Conservation (phyloP, 164 flowering plant species). For the Hamamelis virginiana region DNA sequence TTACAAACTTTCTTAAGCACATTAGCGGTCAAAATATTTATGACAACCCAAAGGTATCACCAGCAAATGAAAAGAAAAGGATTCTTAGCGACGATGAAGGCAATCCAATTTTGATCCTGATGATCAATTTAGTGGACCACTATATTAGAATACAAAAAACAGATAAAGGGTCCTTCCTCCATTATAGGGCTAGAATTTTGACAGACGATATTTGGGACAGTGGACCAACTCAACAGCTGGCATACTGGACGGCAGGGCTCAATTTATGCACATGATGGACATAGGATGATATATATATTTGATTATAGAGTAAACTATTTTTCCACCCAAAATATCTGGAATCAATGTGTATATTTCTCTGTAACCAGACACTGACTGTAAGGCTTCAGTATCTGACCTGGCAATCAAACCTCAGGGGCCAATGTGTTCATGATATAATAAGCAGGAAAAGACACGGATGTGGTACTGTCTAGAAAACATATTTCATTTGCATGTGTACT, state of each 20-base stretch:
- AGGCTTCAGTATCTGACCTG: constrained; percentile 9
- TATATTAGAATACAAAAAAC: background rate
- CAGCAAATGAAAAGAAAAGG: too few species aligned
- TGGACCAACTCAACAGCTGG: constrained; percentile 18
- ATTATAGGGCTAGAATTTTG: background rate
- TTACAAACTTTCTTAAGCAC: too few species aligned
- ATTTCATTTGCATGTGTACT: constrained; percentile 20
- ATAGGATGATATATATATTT: background rate
- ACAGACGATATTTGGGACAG: background rate
- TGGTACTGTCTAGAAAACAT: constrained; percentile 20
- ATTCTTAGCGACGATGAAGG: too few species aligned
- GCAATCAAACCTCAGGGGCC: constrained; percentile 19
- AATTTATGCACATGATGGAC: background rate
- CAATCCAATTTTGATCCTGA: too few species aligned
- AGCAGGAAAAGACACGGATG: constrained; percentile 21
- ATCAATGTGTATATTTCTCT: background rate
- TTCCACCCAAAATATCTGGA: background rate
- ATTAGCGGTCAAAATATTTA: too few species aligned
- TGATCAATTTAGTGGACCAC: too few species aligned
- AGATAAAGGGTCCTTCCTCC: background rate
- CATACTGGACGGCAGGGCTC: constrained; percentile 6
- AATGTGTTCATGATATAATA: constrained; percentile 17
- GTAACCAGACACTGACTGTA: constrained; percentile 5
- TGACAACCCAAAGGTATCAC: too few species aligned
- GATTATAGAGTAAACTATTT: background rate